phyloP scores from a whole-genome alignment of 2,329 filamentous ascomycete genomes.

The Coniochaeta sp. region DNA sequence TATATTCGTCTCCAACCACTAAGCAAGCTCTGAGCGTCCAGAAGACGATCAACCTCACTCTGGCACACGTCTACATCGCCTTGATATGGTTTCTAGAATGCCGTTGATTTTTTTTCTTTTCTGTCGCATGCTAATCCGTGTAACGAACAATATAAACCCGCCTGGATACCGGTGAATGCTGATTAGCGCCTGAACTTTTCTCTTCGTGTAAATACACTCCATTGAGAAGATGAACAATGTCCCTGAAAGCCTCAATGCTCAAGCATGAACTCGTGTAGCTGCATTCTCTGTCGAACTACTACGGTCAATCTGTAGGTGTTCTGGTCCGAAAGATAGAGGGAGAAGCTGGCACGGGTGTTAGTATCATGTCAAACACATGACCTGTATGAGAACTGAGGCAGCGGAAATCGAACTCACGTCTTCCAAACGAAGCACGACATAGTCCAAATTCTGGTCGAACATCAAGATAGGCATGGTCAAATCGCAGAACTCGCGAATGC shows the following conservation, averaged over 20 bases:
- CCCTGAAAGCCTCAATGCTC: background rate
- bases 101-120: background rate
- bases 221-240: background rate
- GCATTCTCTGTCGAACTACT: background rate
- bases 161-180: background rate
- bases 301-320: slow-evolving; percentile 15
- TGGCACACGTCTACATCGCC: too few relatives aligned
- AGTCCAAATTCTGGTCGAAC: slow-evolving; percentile 78
- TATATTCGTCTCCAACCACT: too few relatives aligned
- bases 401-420: background rate
- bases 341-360: slow-evolving; percentile 38
- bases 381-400: background rate
- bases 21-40: too few relatives aligned
- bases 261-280: background rate
- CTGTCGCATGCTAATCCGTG: background rate
- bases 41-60: too few relatives aligned
- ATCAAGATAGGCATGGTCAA: slow-evolving; percentile 74
- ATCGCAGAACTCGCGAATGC: slow-evolving; percentile 69
- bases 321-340: slow-evolving; percentile 59
- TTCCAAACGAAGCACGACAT: slow-evolving; percentile 35
- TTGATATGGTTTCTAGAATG: background rate
- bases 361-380: background rate
- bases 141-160: background rate
- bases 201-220: background rate
- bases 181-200: background rate